Conservation (phyloP, 1,284 basidiomycete species). For the Naganishia sp. region DNA sequence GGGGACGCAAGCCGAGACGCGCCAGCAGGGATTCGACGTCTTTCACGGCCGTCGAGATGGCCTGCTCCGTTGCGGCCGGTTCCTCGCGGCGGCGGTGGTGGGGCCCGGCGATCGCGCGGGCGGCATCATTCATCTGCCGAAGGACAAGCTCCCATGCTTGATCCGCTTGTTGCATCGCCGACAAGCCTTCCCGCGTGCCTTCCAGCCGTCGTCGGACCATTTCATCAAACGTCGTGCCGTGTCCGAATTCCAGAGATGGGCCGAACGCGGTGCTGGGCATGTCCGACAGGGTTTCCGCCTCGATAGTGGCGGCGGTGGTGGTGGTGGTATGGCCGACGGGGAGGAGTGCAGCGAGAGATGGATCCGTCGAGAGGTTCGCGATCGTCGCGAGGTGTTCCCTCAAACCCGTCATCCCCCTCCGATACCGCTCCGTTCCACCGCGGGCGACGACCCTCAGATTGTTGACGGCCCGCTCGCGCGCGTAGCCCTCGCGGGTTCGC, state of each 20-base stretch:
- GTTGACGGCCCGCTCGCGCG: conserved; percentile 1
- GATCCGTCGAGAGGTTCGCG: conserved; percentile 10
- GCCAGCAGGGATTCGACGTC: conserved; percentile 11
- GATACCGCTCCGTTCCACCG: background rate
- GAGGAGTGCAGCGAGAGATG: background rate
- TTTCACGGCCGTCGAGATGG: conserved; percentile 4
- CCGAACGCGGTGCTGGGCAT: conserved; percentile 6
- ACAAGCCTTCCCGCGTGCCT: background rate
- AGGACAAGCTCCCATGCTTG: conserved; percentile 26
- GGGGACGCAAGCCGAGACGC: background rate
- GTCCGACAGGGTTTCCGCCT: background rate
- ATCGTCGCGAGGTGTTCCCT: conserved; percentile 23
- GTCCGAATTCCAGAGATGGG: background rate
- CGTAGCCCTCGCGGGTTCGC: background rate
- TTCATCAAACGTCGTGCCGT: conserved; percentile 11
- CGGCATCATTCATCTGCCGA: conserved; percentile 1
- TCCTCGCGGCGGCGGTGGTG: background rate
- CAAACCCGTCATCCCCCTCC: conserved; percentile 6
- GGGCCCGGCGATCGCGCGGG: background rate
- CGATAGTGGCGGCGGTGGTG: background rate
- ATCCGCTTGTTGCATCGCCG: conserved; percentile 1
- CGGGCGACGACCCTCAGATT: background rate
- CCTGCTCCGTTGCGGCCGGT: background rate
- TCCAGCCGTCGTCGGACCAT: conserved; percentile 5
- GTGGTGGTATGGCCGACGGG: background rate